Base-by-base conservation (phyloP, 2,329 filamentous ascomycete genomes). In the Fusarium sarcochroum region DNA sequence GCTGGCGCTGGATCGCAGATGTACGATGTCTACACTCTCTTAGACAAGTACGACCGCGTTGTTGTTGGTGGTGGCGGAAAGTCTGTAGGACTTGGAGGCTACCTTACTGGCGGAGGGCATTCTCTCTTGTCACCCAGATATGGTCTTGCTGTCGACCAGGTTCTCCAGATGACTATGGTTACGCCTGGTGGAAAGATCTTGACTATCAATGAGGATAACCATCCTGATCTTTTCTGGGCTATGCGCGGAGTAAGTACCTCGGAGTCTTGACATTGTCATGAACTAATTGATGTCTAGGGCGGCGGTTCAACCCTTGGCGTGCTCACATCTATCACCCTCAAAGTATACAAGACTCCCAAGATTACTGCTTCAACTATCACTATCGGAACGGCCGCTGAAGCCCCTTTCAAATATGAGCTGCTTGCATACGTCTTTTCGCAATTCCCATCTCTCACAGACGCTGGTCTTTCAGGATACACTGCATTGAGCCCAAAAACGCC, bases 181-280 rank as follows among this genome's bases (percentile, higher is more conserved):
- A 86, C 85, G 0, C 84, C 84, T 0, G 69, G 71, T 5, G 88
- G 89, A 0, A 73, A 83, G 8, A 79, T 86, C 7, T 41, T 89
- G 3, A 82, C 78, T 0, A 82, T 84, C 1, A 89, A 86, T 47
- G 84, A 85, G 38, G 81, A 83, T 13, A 79, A 85, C 38, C 82
- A 90, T 55, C 58, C 77, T 0, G 88, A 91, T 54, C 76, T 91
- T 1, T 91, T 89, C 74, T 91, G 89, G 89, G 89, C 89, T 0
- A 80, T 90, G 64, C 78, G 85, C 59, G 88, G 88, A 10, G 83
- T 87, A 76, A 76, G 82, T 79, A 10, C 7, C 0, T 5, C 3
- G 25, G 14, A n/a, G 23, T 15, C 7, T 9, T n/a, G 0, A 44
- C 10, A 11, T 0, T 17, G 34, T 10, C 15, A 59, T 14, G 21